Percentiles rank a stretch among this genome's conserved stretches.
Conservation (phyloP, 495 filamentous ascomycete species). For the Aspergillus sparsus region DNA sequence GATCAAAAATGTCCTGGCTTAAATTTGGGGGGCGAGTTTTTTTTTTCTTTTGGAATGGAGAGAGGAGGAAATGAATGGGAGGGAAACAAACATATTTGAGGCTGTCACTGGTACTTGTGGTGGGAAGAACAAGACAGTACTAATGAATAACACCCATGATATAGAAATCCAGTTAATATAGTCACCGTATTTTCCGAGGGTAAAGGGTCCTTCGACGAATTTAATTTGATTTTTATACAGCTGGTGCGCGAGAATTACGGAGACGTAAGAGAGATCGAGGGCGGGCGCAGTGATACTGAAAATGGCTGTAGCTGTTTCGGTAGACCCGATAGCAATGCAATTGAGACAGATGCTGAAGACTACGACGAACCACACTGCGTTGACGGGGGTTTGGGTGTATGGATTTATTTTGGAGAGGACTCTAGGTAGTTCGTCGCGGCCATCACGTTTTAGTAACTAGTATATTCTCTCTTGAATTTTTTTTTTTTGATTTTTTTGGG, state of each 20-base stretch:
- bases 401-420: constrained; percentile 60
- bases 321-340: constrained; percentile 67
- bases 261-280: constrained; percentile 67
- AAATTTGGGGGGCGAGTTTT: too few relatives aligned
- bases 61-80: background rate
- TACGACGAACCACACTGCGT: constrained; percentile 73
- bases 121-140: constrained; percentile 68
- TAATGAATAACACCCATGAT: constrained; percentile 69
- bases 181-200: constrained; percentile 60
- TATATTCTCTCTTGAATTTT: constrained; percentile 4
- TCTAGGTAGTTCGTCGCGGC: constrained; percentile 22
- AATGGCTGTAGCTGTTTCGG: constrained; percentile 67
- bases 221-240: constrained; percentile 58
- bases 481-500: background rate
- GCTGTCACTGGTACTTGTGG: constrained; percentile 59
- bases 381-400: constrained; percentile 63
- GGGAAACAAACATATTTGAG: constrained; percentile 56
- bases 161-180: constrained; percentile 61
- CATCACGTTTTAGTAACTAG: background rate
- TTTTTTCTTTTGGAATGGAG: background rate
- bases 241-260: constrained; percentile 66
- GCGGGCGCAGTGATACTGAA: constrained; percentile 73
- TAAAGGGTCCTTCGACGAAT: constrained; percentile 66
- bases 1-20: too few relatives aligned
- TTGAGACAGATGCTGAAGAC: constrained; percentile 60